A percentile compares a stretch with the other conserved stretches of the same genome.
phyloP scores from a whole-genome alignment of 169 alveolate genomes.

The Cryptosporidium canis region DNA sequence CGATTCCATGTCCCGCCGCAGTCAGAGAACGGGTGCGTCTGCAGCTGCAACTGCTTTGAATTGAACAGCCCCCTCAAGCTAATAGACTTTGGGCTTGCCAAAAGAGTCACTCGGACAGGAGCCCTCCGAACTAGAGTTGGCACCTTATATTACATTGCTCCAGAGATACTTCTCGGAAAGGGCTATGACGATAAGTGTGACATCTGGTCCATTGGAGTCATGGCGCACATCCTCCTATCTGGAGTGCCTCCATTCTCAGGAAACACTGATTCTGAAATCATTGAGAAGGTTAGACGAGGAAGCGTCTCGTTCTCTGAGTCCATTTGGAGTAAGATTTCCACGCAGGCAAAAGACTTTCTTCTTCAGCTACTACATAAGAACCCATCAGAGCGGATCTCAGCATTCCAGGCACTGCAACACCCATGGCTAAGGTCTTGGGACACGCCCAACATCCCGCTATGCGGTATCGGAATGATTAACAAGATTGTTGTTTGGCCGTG shows the following conservation, averaged over 20 bases:
- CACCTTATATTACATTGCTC: constrained; percentile 92
- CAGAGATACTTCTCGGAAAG: constrained; percentile 89
- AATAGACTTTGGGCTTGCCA: constrained; percentile 81
- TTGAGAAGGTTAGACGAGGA: constrained; percentile 55
- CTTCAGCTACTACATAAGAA: constrained; percentile 52
- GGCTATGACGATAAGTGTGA: constrained; percentile 92
- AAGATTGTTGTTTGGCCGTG: constrained; percentile 70
- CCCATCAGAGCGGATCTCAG: constrained; percentile 75
- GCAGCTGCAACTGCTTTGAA: constrained; percentile 47
- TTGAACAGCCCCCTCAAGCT: constrained; percentile 75
- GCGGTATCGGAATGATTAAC: constrained; percentile 69
- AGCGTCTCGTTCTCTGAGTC: constrained; percentile 33
- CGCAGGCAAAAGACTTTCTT: constrained; percentile 73
- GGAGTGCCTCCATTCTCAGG: constrained; percentile 87
- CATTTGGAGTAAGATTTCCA: constrained; percentile 70
- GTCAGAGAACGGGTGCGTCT: neutral
- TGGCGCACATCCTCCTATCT: constrained; percentile 88
- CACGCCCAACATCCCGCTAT: constrained; percentile 36
- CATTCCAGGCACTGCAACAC: constrained; percentile 76
- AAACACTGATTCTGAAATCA: constrained; percentile 41
- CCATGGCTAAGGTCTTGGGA: constrained; percentile 76
- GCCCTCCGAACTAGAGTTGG: constrained; percentile 82
- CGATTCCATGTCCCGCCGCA: neutral
- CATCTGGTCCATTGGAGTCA: constrained; percentile 93
- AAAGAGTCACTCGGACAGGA: constrained; percentile 77